A percentile compares a stretch with the other conserved stretches of the same genome.
phyloP scores from a whole-genome alignment of 179 eudicot genomes.

The Gypsophila paniculata region DNA sequence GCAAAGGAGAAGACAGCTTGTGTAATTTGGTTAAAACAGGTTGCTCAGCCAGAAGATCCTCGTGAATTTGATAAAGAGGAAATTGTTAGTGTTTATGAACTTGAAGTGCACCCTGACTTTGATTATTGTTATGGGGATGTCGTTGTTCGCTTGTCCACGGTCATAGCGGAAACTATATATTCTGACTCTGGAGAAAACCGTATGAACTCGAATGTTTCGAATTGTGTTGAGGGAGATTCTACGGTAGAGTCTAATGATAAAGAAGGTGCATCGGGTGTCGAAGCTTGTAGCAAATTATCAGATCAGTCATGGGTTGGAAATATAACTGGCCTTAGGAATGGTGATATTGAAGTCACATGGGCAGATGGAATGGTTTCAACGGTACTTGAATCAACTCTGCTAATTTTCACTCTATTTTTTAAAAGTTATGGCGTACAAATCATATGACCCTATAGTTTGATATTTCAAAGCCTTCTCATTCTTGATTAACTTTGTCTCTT shows the following conservation, averaged over 20 bases:
- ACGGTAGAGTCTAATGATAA: constrained; percentile 21
- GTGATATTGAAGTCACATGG: constrained; percentile 98
- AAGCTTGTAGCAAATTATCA: constrained; percentile 37
- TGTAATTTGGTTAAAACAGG: constrained; percentile 86
- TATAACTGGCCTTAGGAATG: constrained; percentile 90
- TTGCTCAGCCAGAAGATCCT: constrained; percentile 73
- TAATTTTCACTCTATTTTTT: constrained; percentile 3
- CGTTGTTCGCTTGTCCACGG: constrained; percentile 81
- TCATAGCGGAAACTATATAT: constrained; percentile 24
- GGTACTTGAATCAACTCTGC: constrained; percentile 36
- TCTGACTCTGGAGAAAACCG: constrained; percentile 33
- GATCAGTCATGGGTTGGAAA: constrained; percentile 96
- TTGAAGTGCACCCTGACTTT: constrained; percentile 92
- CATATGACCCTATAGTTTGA: neutral
- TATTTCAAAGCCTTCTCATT: constrained; percentile 10
- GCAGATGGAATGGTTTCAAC: constrained; percentile 92
- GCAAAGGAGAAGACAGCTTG: constrained; percentile 89
- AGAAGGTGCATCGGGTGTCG: constrained; percentile 32
- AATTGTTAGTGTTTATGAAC: constrained; percentile 94
- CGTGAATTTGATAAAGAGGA: constrained; percentile 84
- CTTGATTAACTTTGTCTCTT: constrained; percentile 31
- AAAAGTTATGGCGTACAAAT: neutral
- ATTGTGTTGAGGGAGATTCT: constrained; percentile 26
- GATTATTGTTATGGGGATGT: constrained; percentile 98
- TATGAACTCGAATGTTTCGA: constrained; percentile 24